Base-by-base conservation (phyloP, 73 alveolate species). In the Uronychia binucleata region DNA sequence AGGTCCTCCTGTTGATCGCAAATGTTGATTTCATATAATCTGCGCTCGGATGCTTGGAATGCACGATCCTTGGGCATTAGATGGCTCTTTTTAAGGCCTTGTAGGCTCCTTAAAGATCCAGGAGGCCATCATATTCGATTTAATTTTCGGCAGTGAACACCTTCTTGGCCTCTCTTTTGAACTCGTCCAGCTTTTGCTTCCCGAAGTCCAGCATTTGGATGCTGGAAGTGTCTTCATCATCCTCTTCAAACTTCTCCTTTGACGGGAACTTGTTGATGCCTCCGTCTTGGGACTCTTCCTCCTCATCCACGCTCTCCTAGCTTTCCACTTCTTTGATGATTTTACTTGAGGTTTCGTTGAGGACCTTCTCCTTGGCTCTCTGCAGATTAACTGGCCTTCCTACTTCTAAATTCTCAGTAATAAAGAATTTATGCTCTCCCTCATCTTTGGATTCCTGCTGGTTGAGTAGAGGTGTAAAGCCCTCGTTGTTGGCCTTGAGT, bases 21-120 rank as follows among this genome's bases (percentile, higher is more conserved):
- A 90, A 90, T 8, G 95, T 89, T 82, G 75, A 80, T 83, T 89
- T 89, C 86, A 89, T 59, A 89, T 89, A 89, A 14, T 84, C 87
- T 25, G 90, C 74, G 32, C 58, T 59, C 33, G 88, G 81, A 27
- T 78, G 46, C 59, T 81, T 81, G 8, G 88, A 81, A 59, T 88
- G 94, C 0, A 84, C 89, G 33, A 84, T 84, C 0, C 75, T 80
- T 1, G 95, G 95, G 58, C 82, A 80, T 46, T 88, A 58, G 30
- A 89, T 75, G 19, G 75, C 31, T n/a, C 79, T 81, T 75, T 89
- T 89, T 8, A 89, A 83, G 78, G 58, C 79, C 82, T 89, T 84
- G 74, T 84, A 81, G 78, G 95, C 91, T 28, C 95, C 84, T 84
- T 60, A 83, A 30, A 77, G 78, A 74, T 34, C 79, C 28, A 59